Conservation (phyloP, 768 basidiomycete species). For the Crucibulum laeve region DNA sequence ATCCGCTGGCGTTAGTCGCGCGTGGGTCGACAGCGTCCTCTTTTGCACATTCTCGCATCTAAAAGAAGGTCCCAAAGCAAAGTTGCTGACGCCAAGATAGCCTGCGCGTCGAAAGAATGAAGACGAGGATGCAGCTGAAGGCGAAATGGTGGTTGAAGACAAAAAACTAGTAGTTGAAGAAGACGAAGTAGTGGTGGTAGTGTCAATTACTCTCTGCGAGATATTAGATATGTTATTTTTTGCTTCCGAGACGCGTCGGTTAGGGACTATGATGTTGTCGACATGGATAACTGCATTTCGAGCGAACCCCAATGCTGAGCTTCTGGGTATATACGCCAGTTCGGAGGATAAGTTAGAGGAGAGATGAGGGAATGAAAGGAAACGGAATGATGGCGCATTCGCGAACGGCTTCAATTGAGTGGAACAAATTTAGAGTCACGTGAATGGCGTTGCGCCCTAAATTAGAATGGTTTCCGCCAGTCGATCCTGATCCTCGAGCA, state of each 20-base stretch:
- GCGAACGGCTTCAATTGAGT: neutral
- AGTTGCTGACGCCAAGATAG: too few relatives aligned
- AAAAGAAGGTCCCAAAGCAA: too few relatives aligned
- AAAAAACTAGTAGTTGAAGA: too few relatives aligned
- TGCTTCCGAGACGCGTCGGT: neutral
- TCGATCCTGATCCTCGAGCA: too few relatives aligned
- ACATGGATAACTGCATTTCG: neutral
- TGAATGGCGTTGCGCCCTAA: neutral
- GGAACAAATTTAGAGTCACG: neutral
- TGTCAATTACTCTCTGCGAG: neutral
- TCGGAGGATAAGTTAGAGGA: neutral
- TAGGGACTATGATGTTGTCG: neutral
- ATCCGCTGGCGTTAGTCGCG: constrained; percentile 33
- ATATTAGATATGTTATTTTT: neutral
- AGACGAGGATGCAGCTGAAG: too few relatives aligned
- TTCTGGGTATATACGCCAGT: neutral
- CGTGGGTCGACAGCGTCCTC: constrained; percentile 23
- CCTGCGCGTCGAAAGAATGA: too few relatives aligned
- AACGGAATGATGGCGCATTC: neutral
- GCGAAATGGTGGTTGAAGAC: too few relatives aligned
- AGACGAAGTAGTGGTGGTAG: neutral
- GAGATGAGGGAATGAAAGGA: neutral
- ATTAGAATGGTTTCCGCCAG: too few relatives aligned
- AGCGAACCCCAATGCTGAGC: neutral
- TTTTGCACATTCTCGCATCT: too few relatives aligned